Base-by-base conservation (phyloP, 2,329 filamentous ascomycete genomes). In the Westerdykella ornata region DNA sequence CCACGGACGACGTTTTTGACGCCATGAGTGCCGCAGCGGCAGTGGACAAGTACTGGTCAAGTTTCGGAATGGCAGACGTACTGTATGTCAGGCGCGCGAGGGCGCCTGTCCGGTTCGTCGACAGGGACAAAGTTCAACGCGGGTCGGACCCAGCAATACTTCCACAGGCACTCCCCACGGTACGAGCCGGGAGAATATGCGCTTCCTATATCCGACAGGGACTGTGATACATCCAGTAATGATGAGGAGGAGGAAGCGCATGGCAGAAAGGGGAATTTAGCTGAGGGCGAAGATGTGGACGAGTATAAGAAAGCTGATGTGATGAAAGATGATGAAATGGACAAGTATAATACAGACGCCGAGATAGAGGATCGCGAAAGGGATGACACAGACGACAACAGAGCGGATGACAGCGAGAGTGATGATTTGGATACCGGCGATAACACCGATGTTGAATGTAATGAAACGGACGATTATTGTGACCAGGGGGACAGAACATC, bases 141-240 rank as follows among this genome's bases (percentile, higher is more conserved):
- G 1, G 50, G 57, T 12, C 48, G 59, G 15, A 49, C 53, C 2
- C 41, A 48, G 37, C 44, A 44, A 11, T 60, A 60, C 41, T 62
- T 57, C 16, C 50, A 52, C 37, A 47, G 49, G 32, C 48, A 46
- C 33, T 59, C 54, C 4, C 54, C 49, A 11, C 54, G 59, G n/a
- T 62, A 62, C 28, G 52, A 60, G 20, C 51, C 56, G 13, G 57
- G 57, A 9, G 57, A 54, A 17, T 57, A 59, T 35, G 49, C 49
- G 22, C 22, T 26, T 26, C 7, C 22, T 7, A 11, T 9, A 26
- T 9, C 22, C 4, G 22, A 26, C 4, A 8, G 8, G 7, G 22
- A 26, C 22, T 2, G 8, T 2, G 22, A 26, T 9, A 26, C 7
- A n/a, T n/a, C n/a, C n/a, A n/a, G n/a, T n/a, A n/a, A n/a, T n/a